Conservation (phyloP, 257 asterid species). For the Nicotiana paniculata region DNA sequence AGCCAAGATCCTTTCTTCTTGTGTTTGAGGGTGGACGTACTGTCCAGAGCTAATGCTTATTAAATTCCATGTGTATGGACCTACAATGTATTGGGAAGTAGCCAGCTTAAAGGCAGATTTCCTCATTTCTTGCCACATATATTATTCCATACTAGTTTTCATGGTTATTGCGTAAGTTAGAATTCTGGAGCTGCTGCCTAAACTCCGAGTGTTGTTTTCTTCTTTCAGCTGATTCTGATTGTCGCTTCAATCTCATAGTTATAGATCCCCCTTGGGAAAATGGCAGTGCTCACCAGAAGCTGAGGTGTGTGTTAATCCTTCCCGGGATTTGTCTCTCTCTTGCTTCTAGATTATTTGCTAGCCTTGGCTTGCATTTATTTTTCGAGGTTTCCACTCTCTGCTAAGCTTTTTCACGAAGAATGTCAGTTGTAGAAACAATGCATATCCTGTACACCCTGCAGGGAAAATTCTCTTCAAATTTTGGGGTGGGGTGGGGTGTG, state of each 20-base stretch:
- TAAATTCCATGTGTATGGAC: background rate
- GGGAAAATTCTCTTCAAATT: background rate
- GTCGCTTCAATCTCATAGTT: conserved; percentile 78
- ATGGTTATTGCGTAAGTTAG: background rate
- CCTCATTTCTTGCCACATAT: background rate
- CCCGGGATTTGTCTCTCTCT: background rate
- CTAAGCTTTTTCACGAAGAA: background rate
- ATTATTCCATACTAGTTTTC: background rate
- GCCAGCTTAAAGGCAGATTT: background rate
- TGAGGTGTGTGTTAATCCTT: conserved; percentile 38
- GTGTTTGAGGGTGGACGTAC: background rate
- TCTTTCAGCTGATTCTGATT: conserved; percentile 59
- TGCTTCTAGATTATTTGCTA: background rate
- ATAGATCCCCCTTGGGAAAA: conserved; percentile 99
- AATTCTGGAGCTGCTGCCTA: background rate
- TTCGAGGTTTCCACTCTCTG: background rate
- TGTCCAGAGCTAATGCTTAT: background rate
- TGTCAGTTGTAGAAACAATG: background rate
- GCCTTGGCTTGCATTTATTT: background rate
- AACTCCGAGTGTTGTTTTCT: conserved; percentile 12
- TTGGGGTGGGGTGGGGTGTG: background rate
- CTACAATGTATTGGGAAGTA: background rate
- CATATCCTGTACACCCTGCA: background rate
- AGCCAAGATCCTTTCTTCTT: background rate
- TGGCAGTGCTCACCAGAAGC: conserved; percentile 87